Base-by-base conservation (phyloP, 805 yeast species). In the Yamadazyma insecticola region DNA sequence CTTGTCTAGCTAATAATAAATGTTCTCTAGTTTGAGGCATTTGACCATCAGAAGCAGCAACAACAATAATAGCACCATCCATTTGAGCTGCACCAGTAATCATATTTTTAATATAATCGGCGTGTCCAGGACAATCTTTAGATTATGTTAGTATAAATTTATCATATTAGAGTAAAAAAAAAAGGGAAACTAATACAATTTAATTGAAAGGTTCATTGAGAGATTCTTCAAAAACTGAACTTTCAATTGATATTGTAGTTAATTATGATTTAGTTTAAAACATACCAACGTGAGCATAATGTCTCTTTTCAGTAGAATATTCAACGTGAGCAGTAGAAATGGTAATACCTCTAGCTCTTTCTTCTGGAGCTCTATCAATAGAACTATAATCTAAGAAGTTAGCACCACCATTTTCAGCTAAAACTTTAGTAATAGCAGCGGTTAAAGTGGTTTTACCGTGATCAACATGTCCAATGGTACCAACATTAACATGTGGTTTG, bases 11-110 rank as follows among this genome's bases (percentile, higher is more conserved):
- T 56, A 92, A 80, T 65, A 92, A 72, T 71, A 92, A 75, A 72
- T 92, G 98, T 73, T 92, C 98, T 74, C 97, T 86, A 50, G 98
- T 92, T 74, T 92, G 98, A 58, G 97, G 97, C 97, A 90, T 92
- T 71, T 88, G 96, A 57, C 98, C 98, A 58, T 92, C 98, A 36
- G 96, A 74, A 43, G 98, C 98, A 55, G 97, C 98, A 63, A 85
- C 83, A 57, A 86, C 86, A 62, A 85, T 77, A 50, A 85, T 78
- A 57, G 95, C 95, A 67, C n/a, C n/a, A 69, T 84, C 95, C 62
- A 94, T 92, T 72, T 86, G 94, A 54, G 92, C 79, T 51, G 92
- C 84, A 79, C 95, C 95, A 58, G 94, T 84, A 63, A 84, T 85
- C 94, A 85, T 85, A 76, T 85, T 85, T 81, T 86, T 85, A 76